phyloP scores from a whole-genome alignment of 495 filamentous ascomycete genomes.

The Penicillium angulare region DNA sequence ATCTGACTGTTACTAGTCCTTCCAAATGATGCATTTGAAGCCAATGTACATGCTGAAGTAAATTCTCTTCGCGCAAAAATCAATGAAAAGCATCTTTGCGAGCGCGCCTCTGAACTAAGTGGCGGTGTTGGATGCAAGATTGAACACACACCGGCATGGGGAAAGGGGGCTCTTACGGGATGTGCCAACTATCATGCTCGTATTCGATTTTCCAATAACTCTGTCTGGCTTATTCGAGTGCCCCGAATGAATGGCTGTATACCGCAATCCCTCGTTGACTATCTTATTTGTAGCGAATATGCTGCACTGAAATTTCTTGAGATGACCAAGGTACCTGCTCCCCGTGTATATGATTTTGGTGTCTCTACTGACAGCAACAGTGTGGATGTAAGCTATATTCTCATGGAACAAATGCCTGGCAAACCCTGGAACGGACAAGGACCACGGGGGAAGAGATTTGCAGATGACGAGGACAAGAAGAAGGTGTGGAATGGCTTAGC shows the following conservation, averaged over 20 bases:
- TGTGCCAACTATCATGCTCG: slow-evolving; percentile 25
- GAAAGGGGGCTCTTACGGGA: slow-evolving; percentile 16
- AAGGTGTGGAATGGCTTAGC: slow-evolving; percentile 32
- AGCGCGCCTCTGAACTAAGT: slow-evolving; percentile 10
- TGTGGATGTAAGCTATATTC: slow-evolving; percentile 36
- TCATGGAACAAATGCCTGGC: slow-evolving; percentile 38
- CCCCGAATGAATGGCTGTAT: slow-evolving; percentile 9
- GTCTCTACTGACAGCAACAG: slow-evolving; percentile 17
- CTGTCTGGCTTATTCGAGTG: slow-evolving; percentile 13
- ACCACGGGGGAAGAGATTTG: slow-evolving; percentile 3
- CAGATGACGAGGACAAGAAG: slow-evolving; percentile 18
- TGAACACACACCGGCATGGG: slow-evolving; percentile 9
- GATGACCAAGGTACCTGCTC: slow-evolving; percentile 16
- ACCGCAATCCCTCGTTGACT: slow-evolving; percentile 20
- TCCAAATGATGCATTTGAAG: slow-evolving; percentile 9
- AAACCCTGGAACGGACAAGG: slow-evolving; percentile 24
- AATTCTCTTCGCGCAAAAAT: slow-evolving; percentile 5
- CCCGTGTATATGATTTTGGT: slow-evolving; percentile 12
- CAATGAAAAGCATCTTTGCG: slow-evolving; percentile 6
- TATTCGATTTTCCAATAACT: slow-evolving; percentile 11
- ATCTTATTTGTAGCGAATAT: slow-evolving; percentile 27
- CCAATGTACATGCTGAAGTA: slow-evolving; percentile 9
- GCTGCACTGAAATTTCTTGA: slow-evolving; percentile 32
- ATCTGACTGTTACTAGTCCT: not conserved
- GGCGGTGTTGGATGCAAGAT: slow-evolving; percentile 6